Percentiles rank a stretch among this genome's conserved stretches.
Conservation (phyloP, 352 stramenopile species). For the Phytophthora tentaculata region DNA sequence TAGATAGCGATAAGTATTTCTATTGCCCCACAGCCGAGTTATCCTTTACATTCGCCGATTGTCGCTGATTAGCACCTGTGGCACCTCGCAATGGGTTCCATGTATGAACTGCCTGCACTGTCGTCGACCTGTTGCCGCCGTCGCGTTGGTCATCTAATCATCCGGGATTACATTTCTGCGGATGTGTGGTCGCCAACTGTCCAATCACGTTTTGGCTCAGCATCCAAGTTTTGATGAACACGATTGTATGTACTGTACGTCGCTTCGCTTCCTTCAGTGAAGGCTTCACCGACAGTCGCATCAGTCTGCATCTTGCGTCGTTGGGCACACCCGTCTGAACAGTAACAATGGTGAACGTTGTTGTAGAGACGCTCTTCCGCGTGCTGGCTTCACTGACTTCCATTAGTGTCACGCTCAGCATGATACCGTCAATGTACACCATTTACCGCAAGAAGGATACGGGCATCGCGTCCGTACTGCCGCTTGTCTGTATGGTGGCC, state of each 20-base stretch:
- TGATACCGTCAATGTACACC: constrained; percentile 39
- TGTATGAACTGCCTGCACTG: no score
- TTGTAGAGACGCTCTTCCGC: constrained; percentile 39
- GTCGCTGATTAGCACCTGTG: no score
- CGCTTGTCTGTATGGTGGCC: constrained; percentile 34
- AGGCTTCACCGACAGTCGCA: constrained; percentile 11
- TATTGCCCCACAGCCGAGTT: no score
- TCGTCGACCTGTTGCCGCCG: constrained; percentile 6
- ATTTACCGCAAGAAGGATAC: constrained; percentile 46
- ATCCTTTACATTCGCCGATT: no score
- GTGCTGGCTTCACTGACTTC: constrained; percentile 39
- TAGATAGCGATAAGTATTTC: neutral
- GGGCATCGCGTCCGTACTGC: constrained; percentile 40
- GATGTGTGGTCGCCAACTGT: neutral
- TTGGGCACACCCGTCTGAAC: neutral
- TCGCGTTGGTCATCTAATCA: constrained; percentile 19
- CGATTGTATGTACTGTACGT: constrained; percentile 5
- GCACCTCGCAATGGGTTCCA: constrained; percentile 2
- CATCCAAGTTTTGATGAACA: constrained; percentile 22
- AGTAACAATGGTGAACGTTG: constrained; percentile 32
- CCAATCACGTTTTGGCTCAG: constrained; percentile 15
- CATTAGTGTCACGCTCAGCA: constrained; percentile 44
- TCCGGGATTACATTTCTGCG: neutral
- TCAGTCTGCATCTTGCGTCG: constrained; percentile 15
- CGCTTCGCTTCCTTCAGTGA: constrained; percentile 20